Evolutionary conservation across 164 flowering plant genomes (phyloP), one percentile per base, ranked within the genome.

Genomic region (Echeveria elegans): DNA sequence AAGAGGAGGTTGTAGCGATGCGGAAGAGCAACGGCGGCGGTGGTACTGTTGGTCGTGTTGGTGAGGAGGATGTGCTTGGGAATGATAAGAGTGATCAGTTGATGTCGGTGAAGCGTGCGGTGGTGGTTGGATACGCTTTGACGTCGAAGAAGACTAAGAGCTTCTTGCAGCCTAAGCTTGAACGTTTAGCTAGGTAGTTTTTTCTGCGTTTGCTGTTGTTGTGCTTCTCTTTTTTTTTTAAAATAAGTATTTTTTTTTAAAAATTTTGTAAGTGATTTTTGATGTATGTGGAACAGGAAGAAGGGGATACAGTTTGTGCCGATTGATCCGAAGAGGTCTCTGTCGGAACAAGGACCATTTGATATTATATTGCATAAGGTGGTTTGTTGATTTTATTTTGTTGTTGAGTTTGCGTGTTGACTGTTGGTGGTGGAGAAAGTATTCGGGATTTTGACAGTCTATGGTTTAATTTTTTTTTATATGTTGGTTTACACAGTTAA

Each of bases 1-100:
- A 53, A 15, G 59, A 53, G 1, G 59, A 1, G 28, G 28, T 26
- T 38, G 41, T 38, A 10, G 34, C n/a, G 8, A 77, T 77, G 77
- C 63, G 76, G 77, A 60, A 72, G 72, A 66, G 52, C 61, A 75
- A 68, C 30, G 76, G 70, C 28, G 66, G 34, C 15, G 56, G 11
- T 53, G n/a, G n/a, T n/a, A n/a, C n/a, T n/a, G n/a, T n/a, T n/a
- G n/a, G n/a, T n/a, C n/a, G n/a, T n/a, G n/a, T n/a, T n/a, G n/a
- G n/a, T n/a, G n/a, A n/a, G n/a, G n/a, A n/a, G n/a, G 59, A 53
- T 24, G 59, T 8, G 29, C 5, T 24, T 24, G 30, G 23, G 16
- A 10, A 19, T 24, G 59, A 21, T 7, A 29, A n/a, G 56, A 21
- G 5, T 6, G 56, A 53, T 24, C 65, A 56, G 23, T 36, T 16